Evolutionary conservation across 352 stramenopile genomes (phyloP), one percentile per base, ranked within the genome.

Genomic region (Phytophthora cactorum): DNA sequence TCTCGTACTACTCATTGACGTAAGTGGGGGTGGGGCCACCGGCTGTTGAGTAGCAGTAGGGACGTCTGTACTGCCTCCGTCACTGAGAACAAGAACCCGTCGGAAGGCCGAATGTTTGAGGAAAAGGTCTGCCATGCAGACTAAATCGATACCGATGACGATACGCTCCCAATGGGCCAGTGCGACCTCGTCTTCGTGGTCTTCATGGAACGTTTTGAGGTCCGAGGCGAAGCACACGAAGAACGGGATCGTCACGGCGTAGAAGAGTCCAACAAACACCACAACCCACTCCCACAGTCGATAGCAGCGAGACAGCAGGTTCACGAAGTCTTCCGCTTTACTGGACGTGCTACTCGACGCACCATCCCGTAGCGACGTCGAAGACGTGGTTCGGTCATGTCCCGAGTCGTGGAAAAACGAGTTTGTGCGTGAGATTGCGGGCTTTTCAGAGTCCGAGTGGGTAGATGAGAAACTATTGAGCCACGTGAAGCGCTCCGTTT

Each of bases 91-190:
- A 27, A 88, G 57, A 4, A 91, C 78, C 10, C 74, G 69, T 6
- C 74, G 69, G 50, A 91, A 90, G 6, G 74, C 76, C 11, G 81
- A 86, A 45, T 81, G 78, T 49, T 87, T 88, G 34, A 91, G 75
- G 2, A 74, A 52, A 11, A 88, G 31, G 38, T 90, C 80, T 1
- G 85, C 29, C n/a, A 91, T 54, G 27, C 81, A 89, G 29, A 90
- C 74, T 0, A 78, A 9, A 31, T 91, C 81, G 44, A 90, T 55
- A 14, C 70, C 63, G 14, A 72, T 45, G 1, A 85, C 76, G n/a
- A 83, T 70, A 8, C 62, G 53, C 7, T 80, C 61, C 75, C 72
- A 89, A 53, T 69, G 61, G 1, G 15, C 34, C 2, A 89, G 34
- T 9, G 51, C 12, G 0, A 29, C 17, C 17, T 62, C 25, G 31